A percentile compares a stretch with the other conserved stretches of the same genome.
These are phyloP conservation scores for Tardiomyces digboiensis DNA, from an alignment of 1,139 yeast species.

Conservation along the genomic window DNA sequence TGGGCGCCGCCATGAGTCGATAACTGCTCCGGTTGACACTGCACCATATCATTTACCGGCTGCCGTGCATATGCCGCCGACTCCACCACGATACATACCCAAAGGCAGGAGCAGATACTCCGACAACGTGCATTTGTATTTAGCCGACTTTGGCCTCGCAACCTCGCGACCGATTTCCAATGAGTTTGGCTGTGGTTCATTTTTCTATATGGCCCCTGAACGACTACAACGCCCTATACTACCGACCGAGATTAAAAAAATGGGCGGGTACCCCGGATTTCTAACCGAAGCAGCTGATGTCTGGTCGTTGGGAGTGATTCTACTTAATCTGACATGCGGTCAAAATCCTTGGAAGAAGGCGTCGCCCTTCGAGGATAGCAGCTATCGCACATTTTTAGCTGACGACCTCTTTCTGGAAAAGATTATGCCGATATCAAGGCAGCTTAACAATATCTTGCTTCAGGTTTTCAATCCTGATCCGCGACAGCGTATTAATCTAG, in stretches of 20 bases:
- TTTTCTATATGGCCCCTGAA: conserved; percentile 93
- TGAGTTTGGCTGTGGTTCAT: conserved; percentile 77
- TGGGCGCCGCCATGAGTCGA: not conserved
- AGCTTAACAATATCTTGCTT: conserved; percentile 46
- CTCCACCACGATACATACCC: conserved; percentile 49
- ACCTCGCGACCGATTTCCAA: conserved; percentile 52
- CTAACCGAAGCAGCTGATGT: conserved; percentile 69
- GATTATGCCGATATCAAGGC: conserved; percentile 59
- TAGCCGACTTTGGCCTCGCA: conserved; percentile 86
- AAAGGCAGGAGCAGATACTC: conserved; percentile 75
- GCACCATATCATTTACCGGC: no score
- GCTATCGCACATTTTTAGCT: conserved; percentile 42
- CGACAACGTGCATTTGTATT: conserved; percentile 47
- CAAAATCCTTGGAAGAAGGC: conserved; percentile 93
- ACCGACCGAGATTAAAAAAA: conserved; percentile 1
- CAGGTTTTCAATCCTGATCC: conserved; percentile 56
- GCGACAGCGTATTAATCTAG: conserved; percentile 45
- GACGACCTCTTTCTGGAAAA: conserved; percentile 45
- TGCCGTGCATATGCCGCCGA: conserved; percentile 28
- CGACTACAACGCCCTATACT: conserved; percentile 30
- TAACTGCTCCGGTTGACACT: not conserved
- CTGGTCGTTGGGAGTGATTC: conserved; percentile 81
- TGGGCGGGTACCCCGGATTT: conserved; percentile 8
- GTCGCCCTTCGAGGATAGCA: conserved; percentile 44
- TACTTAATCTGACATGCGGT: conserved; percentile 72